Percentiles rank a stretch among this genome's conserved stretches.
These are phyloP conservation scores for Vicia villosa DNA, from an alignment of 306 rosid genomes.

Conservation along the genomic window DNA sequence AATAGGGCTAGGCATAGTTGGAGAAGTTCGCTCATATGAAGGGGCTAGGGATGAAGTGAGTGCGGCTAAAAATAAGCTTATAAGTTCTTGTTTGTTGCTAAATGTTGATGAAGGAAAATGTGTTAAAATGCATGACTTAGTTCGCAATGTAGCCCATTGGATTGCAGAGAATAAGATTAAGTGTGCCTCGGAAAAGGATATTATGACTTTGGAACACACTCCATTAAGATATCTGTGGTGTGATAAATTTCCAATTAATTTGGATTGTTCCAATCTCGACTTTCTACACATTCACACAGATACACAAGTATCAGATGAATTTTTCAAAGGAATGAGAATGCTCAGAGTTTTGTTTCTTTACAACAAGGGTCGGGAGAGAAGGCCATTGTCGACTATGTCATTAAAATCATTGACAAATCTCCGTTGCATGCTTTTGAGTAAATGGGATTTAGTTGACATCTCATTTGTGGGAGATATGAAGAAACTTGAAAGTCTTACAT, in stretches of 20 bases:
- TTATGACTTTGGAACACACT: not conserved
- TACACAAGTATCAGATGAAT: slow-evolving; percentile 19
- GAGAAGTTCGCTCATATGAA: slow-evolving; percentile 28
- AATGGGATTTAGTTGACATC: not conserved
- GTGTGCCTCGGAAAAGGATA: not conserved
- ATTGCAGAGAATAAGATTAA: not conserved
- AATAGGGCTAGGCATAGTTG: slow-evolving; percentile 24
- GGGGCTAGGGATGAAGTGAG: slow-evolving; percentile 25
- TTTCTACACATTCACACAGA: slow-evolving; percentile 4
- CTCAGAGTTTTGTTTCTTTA: slow-evolving; percentile 27
- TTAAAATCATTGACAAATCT: slow-evolving; percentile 6
- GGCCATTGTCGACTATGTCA: not conserved
- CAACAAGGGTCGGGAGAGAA: slow-evolving; percentile 19
- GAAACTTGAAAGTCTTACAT: slow-evolving; percentile 27
- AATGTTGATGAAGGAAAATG: not conserved
- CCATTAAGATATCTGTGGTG: slow-evolving; percentile 21
- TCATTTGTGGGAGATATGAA: slow-evolving; percentile 5
- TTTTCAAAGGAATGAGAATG: slow-evolving; percentile 17
- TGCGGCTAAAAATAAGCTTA: slow-evolving; percentile 22
- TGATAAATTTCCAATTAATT: slow-evolving; percentile 4
- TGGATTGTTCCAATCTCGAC: slow-evolving; percentile 21
- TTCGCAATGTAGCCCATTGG: slow-evolving; percentile 13
- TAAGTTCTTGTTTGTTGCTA: slow-evolving; percentile 25
- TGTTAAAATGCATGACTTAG: slow-evolving; percentile 30
- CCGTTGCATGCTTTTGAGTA: slow-evolving; percentile 2